Evolutionary conservation across 1,139 yeast species (phyloP).

Genomic region (Geotrichum candidum): DNA sequence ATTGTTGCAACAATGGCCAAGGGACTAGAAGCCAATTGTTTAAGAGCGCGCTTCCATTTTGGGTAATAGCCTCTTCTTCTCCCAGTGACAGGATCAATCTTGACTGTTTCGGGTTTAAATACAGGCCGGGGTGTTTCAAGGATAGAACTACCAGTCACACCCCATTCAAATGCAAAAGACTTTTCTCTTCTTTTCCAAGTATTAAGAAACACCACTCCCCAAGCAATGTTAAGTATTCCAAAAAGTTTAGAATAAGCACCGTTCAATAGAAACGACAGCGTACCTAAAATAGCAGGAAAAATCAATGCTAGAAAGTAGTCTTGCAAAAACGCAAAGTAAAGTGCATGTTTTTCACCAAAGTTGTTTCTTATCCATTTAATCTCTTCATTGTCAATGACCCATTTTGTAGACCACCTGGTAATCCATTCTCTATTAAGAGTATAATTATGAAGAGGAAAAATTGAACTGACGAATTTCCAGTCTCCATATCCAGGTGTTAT

Average conservation of each 20-base stretch:
- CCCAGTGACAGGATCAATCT: slow-evolving; percentile 36
- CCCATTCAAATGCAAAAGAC: slow-evolving; percentile 54
- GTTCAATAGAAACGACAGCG: slow-evolving; percentile 46
- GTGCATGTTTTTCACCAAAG: slow-evolving; percentile 56
- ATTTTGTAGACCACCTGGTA: slow-evolving; percentile 32
- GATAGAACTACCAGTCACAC: slow-evolving; percentile 50
- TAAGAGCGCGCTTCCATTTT: slow-evolving; percentile 42
- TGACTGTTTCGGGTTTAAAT: slow-evolving; percentile 36
- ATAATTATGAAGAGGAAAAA: slow-evolving; percentile 54
- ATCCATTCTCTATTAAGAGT: slow-evolving; percentile 36
- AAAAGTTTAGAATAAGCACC: slow-evolving; percentile 54
- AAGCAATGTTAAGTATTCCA: slow-evolving; percentile 48
- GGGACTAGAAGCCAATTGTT: slow-evolving; percentile 59
- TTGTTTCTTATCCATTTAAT: slow-evolving; percentile 39
- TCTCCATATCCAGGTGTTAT: slow-evolving; percentile 46
- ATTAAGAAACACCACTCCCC: slow-evolving; percentile 55
- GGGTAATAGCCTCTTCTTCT: slow-evolving; percentile 35
- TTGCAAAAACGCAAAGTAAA: slow-evolving; percentile 71
- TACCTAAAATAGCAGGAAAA: slow-evolving; percentile 50
- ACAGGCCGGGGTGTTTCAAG: slow-evolving; percentile 46
- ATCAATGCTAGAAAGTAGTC: slow-evolving; percentile 56
- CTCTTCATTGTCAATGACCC: slow-evolving; percentile 31
- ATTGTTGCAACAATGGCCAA: slow-evolving; percentile 54
- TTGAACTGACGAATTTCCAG: slow-evolving; percentile 50
- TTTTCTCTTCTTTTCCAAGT: slow-evolving; percentile 58